Evolutionary conservation across 2,329 filamentous ascomycete species (phyloP), one percentile per base, ranked within the genome.

Genomic region (Alternaria sp.): DNA sequence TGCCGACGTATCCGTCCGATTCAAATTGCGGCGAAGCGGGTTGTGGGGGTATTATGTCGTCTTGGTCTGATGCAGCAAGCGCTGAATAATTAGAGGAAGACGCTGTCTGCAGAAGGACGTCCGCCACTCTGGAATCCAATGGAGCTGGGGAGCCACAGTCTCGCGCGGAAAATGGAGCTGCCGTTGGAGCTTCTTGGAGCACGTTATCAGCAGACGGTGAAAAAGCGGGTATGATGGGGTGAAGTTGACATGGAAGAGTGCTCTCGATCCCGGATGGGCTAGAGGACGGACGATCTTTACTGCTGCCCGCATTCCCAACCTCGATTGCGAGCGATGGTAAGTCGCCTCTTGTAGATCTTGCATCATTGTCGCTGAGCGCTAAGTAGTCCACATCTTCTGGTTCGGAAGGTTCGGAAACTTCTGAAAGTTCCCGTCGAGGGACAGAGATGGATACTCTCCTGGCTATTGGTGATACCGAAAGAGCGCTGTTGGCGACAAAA

Each of bases 401-500:
- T 7, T 62, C 63, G 12, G 61, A 54, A 3, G 61, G 28, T 7
- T 62, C 63, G 10, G 61, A 54, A 3, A 61, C 51, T 23, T 65
- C 66, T 6, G 52, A 30, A 6, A 65, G 60, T 11, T 25, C 21
- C 6, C 50, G 69, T 8, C 17, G 54, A 4, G 61, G 17, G 13
- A 54, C 26, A 9, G 54, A 43, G 15, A 28, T 62, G 8, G 60
- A 59, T 15, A 63, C 32, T 9, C 46, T 61, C 12, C 59, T 60
- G 40, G 60, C 49, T 1, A 71, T 44, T 17, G 68, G 69, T 1
- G 73, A 72, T 9, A 67, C 52, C 4, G 74, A 65, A 10, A 79
- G 67, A 0, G 76, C 77, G 61, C 76, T 79, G 45, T 74, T 76
- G 19, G 72, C 69, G 32, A 79, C 56, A 40, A 78, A 77, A 10